Evolutionary conservation across 202 grass and related monocot genomes (phyloP), one percentile per base, ranked within the genome.

Genomic region (Setaria italica): DNA sequence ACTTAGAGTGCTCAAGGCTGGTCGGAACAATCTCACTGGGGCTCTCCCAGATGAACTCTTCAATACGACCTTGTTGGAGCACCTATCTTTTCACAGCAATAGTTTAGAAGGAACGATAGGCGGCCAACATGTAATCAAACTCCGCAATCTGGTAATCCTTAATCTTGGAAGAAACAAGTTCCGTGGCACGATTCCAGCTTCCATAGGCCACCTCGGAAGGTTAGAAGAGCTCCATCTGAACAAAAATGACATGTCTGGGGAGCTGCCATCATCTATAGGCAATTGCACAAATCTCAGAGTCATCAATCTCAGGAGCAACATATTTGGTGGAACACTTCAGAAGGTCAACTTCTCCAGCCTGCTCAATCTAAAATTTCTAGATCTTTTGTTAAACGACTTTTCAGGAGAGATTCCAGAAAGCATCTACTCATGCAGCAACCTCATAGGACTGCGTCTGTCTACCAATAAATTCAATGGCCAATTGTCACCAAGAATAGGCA

Each of bases 401-500:
- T 70, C 4, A 1, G 85, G 93, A 15, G 62, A 6, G 37, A 32
- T 95, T 66, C 93, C 88, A 11, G 79, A 77, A 19, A 88, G 39
- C 62, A 46, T 83, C 47, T 91, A 76, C 81, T 94, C 67, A 60
- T 91, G 90, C 75, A 67, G 51, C 32, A 90, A 90, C 33, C 66
- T 92, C 30, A 64, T 16, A 46, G 39, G 32, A 32, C 30, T 94
- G 30, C 81, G 84, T 33, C 59, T 92, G 57, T 84, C 90, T 62
- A 48, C 11, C 35, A 87, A 91, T 70, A 86, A 81, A 4, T 85
- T 95, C 62, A 79, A 89, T 13, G 90, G 90, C 21, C 71, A 88
- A 60, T 39, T 88, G 65, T 91, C 71, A 74, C 65, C 80, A 77
- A 77, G 51, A 77, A 83, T 77, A 80, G 56, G 16, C 16, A 89